phyloP scores from a whole-genome alignment of 768 basidiomycete genomes.

The Rhizopogon vesiculosus region DNA sequence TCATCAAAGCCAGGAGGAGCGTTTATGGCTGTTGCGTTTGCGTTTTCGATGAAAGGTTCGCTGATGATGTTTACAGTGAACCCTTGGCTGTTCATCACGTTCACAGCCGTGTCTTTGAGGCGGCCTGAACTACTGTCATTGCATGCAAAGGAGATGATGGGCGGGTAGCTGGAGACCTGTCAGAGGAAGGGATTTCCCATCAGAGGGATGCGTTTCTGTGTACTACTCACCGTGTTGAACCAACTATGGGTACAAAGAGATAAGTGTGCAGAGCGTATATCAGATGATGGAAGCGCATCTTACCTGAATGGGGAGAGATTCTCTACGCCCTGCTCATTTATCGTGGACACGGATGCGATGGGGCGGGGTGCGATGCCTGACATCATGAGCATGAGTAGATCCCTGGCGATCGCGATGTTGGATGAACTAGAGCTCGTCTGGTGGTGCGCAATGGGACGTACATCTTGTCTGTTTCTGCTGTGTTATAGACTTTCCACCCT shows the following conservation, averaged over 20 bases:
- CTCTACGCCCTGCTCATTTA: constrained; percentile 26
- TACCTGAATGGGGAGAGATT: constrained; percentile 42
- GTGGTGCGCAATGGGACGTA: constrained; percentile 7
- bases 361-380: constrained; percentile 39
- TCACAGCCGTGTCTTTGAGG: constrained; percentile 39
- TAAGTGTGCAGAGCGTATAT: neutral
- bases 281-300: neutral
- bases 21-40: constrained; percentile 33
- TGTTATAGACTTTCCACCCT: constrained; percentile 30
- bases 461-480: constrained; percentile 23
- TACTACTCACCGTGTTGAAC: constrained; percentile 21
- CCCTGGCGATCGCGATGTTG: constrained; percentile 7
- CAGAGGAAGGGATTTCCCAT: neutral
- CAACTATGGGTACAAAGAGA: constrained; percentile 8
- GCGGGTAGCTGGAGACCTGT: constrained; percentile 18
- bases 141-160: constrained; percentile 34
- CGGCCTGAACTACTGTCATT: constrained; percentile 8
- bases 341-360: constrained; percentile 38
- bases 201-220: no score
- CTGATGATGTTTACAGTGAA: constrained; percentile 58
- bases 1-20: constrained; percentile 33
- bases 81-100: constrained; percentile 39
- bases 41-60: constrained; percentile 39
- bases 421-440: neutral
- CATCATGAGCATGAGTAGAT: constrained; percentile 30